Conservation (phyloP, 768 basidiomycete species). For the Chlorophyllum brunneum region DNA sequence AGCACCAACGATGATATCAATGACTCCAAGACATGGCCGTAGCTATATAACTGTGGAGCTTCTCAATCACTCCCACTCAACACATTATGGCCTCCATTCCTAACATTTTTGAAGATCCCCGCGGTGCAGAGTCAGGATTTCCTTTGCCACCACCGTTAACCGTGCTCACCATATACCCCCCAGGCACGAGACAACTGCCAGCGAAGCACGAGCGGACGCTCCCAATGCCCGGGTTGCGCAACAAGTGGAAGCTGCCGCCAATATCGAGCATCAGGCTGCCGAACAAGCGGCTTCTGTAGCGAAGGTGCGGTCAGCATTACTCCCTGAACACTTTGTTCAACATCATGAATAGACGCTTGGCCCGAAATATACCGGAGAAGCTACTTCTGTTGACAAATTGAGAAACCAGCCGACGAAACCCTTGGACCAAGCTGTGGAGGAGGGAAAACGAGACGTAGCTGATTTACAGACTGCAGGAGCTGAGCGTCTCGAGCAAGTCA, state of each 20-base stretch:
- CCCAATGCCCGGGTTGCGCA: conserved; percentile 34
- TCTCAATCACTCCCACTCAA: no score
- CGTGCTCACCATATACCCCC: conserved; percentile 22
- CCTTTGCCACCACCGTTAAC: not conserved
- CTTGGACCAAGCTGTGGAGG: conserved; percentile 48
- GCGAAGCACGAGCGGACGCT: conserved; percentile 45
- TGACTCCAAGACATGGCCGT: no score
- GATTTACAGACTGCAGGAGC: conserved; percentile 40
- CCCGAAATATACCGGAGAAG: conserved; percentile 28
- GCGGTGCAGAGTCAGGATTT: conserved; percentile 28
- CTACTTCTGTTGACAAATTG: conserved; percentile 33
- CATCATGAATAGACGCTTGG: conserved; percentile 23
- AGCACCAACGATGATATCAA: no score
- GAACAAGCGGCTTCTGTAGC: conserved; percentile 49
- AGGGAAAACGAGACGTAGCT: conserved; percentile 52
- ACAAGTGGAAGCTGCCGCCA: conserved; percentile 45
- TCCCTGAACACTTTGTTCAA: not conserved
- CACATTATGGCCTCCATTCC: not conserved
- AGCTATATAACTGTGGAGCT: not conserved
- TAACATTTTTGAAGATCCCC: conserved; percentile 33
- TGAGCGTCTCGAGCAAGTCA: conserved; percentile 54
- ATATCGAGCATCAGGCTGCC: conserved; percentile 41
- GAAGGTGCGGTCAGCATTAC: conserved; percentile 32
- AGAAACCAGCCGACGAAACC: conserved; percentile 31
- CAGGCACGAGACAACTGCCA: conserved; percentile 51